Conservation (phyloP, 23 red algal species). For the Gracilaria domingensis region DNA sequence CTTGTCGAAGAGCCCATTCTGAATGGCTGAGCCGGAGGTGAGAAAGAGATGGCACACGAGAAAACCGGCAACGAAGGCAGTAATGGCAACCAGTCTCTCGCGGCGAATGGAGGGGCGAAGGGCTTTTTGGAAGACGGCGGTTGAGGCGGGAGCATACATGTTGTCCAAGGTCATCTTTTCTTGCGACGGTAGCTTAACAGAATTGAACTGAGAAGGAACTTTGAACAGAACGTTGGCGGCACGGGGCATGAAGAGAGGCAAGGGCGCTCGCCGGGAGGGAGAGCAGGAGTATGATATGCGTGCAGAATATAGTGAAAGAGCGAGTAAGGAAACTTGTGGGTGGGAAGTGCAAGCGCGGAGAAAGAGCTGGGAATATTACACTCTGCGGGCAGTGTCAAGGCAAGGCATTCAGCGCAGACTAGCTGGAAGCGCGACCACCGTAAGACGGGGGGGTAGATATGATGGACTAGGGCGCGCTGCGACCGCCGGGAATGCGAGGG, state of each 20-base stretch:
- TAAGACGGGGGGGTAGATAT: too few relatives aligned
- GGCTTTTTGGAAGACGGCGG: conserved; percentile 22
- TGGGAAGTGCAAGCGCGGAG: neutral
- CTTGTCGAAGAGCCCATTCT: conserved; percentile 16
- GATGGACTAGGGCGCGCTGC: too few relatives aligned
- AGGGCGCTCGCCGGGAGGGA: neutral
- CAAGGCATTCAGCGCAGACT: too few relatives aligned
- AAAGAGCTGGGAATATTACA: too few relatives aligned
- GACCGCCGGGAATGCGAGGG: too few relatives aligned
- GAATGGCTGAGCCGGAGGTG: conserved; percentile 32
- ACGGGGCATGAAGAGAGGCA: conserved; percentile 16
- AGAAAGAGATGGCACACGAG: conserved; percentile 17
- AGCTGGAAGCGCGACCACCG: too few relatives aligned
- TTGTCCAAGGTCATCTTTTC: conserved; percentile 39
- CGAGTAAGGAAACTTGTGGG: too few relatives aligned
- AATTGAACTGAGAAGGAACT: neutral
- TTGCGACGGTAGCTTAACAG: neutral
- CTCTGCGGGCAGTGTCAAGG: too few relatives aligned
- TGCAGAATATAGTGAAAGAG: too few relatives aligned
- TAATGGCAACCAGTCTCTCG: conserved; percentile 10
- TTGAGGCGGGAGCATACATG: neutral
- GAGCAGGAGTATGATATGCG: neutral
- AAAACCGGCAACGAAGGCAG: conserved; percentile 21
- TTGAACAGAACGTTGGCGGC: conserved; percentile 30
- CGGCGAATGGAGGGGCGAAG: conserved; percentile 9